A percentile compares a stretch with the other conserved stretches of the same genome.
These are phyloP conservation scores for Mycosphaerella arachidis DNA, from an alignment of 2,329 filamentous ascomycete genomes.

Conservation along the genomic window DNA sequence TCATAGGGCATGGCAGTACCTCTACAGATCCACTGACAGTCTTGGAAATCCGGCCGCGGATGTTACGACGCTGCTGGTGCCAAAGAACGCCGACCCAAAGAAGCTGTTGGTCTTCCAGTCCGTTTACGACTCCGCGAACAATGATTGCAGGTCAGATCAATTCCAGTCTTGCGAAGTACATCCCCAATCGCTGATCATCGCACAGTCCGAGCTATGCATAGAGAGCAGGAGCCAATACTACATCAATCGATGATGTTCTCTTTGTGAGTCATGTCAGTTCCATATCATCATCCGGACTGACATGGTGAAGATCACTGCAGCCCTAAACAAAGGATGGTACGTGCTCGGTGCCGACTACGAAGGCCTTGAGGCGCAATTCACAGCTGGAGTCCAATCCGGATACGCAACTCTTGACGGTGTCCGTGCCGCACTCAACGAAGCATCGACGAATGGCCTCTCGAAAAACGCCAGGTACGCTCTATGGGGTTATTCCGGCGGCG, in stretches of 20 bases:
- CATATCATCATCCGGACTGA: not conserved
- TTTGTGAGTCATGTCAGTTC: not conserved
- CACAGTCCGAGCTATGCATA: slow-evolving; percentile 33
- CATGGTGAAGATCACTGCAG: slow-evolving; percentile 11
- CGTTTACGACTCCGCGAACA: slow-evolving; percentile 11
- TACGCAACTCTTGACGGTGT: slow-evolving; percentile 41
- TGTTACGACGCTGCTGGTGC: slow-evolving; percentile 17
- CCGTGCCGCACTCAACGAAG: slow-evolving; percentile 33
- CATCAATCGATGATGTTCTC: not conserved
- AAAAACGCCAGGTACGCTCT: slow-evolving; percentile 32
- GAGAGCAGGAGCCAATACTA: slow-evolving; percentile 4
- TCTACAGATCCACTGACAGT: slow-evolving; percentile 18
- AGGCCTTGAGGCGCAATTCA: slow-evolving; percentile 36
- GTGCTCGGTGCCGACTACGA: slow-evolving; percentile 45
- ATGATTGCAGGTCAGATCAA: slow-evolving; percentile 20
- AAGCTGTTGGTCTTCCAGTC: slow-evolving; percentile 15
- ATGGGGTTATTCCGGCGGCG: slow-evolving; percentile 55
- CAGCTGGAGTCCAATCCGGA: slow-evolving; percentile 37
- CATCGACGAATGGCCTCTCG: slow-evolving; percentile 6
- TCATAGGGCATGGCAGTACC: slow-evolving; percentile 8
- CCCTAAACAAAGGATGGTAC: slow-evolving; percentile 42
- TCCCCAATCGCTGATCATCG: no score
- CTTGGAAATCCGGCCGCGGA: slow-evolving; percentile 11
- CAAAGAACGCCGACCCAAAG: slow-evolving; percentile 7
- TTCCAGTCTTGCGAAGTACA: no score